A percentile compares a stretch with the other conserved stretches of the same genome.
These are phyloP conservation scores for Aspergillus fructus DNA, from an alignment of 2,329 filamentous ascomycete genomes.

Conservation along the genomic window DNA sequence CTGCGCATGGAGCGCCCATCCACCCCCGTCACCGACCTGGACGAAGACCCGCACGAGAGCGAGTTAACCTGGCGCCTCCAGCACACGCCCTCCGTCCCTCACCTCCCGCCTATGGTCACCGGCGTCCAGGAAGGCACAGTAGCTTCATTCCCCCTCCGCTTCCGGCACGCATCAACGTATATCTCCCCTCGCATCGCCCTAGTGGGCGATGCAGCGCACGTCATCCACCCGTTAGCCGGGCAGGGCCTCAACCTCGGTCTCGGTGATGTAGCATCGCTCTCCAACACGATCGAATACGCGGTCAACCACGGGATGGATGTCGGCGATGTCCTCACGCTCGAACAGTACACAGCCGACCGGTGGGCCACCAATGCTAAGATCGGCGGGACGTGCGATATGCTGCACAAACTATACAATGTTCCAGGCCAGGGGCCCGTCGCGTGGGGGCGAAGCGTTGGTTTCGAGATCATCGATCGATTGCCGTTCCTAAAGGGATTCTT, in stretches of 20 bases:
- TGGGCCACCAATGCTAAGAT: conserved; percentile 79
- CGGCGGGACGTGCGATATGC: conserved; percentile 78
- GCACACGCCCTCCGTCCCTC: conserved; percentile 60
- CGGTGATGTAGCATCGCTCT: conserved; percentile 79
- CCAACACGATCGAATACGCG: conserved; percentile 71
- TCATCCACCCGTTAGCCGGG: conserved; percentile 88
- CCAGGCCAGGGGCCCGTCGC: conserved; percentile 72
- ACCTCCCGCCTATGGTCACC: conserved; percentile 65
- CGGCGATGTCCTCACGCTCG: conserved; percentile 73
- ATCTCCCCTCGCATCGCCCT: conserved; percentile 86
- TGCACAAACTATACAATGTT: conserved; percentile 89
- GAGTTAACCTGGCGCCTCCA: conserved; percentile 81
- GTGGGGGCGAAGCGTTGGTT: conserved; percentile 71
- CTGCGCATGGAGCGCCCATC: conserved; percentile 58
- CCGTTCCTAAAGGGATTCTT: conserved; percentile 77
- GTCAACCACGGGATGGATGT: conserved; percentile 84
- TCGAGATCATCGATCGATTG: conserved; percentile 73
- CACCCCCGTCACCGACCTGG: conserved; percentile 13
- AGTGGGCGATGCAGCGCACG: conserved; percentile 92
- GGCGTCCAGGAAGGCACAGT: conserved; percentile 75
- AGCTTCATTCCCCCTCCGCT: conserved; percentile 85
- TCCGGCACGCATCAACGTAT: conserved; percentile 94
- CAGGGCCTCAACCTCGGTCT: conserved; percentile 94
- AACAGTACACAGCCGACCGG: conserved; percentile 76
- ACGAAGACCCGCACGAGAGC: conserved; percentile 56